A percentile compares a stretch with the other conserved stretches of the same genome.
Evolutionary conservation across 1,139 yeast genomes (phyloP).

Genomic region (Petasospora rhodanensis): DNA sequence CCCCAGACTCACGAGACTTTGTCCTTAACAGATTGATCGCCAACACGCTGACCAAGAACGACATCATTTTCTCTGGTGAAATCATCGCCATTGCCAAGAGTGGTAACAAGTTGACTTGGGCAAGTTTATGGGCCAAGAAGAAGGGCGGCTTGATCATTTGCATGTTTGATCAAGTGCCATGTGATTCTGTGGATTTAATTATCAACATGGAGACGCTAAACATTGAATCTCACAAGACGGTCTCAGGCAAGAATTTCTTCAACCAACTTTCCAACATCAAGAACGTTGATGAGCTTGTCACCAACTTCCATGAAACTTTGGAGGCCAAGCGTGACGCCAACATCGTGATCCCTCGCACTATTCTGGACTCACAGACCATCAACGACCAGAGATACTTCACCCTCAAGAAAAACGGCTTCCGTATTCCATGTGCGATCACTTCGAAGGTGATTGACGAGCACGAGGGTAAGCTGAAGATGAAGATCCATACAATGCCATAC

Average conservation of each 20-base stretch:
- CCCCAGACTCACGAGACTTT: slow-evolving; percentile 66
- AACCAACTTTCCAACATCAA: slow-evolving; percentile 24
- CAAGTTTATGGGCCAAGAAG: slow-evolving; percentile 83
- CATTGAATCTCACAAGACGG: slow-evolving; percentile 23
- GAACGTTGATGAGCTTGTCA: slow-evolving; percentile 27
- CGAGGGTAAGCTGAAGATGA: slow-evolving; percentile 44
- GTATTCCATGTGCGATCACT: slow-evolving; percentile 68
- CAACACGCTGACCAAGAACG: slow-evolving; percentile 27
- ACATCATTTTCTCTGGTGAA: slow-evolving; percentile 53
- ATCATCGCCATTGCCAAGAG: slow-evolving; percentile 45
- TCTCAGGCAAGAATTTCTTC: slow-evolving; percentile 28
- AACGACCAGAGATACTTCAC: slow-evolving; percentile 63
- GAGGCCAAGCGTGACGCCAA: slow-evolving; percentile 31
- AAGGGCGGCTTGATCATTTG: slow-evolving; percentile 69
- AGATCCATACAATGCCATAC: slow-evolving; percentile 74
- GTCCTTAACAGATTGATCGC: slow-evolving; percentile 52
- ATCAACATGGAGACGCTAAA: slow-evolving; percentile 10
- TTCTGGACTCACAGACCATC: slow-evolving; percentile 38
- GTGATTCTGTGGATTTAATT: slow-evolving; percentile 68
- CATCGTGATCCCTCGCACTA: slow-evolving; percentile 32
- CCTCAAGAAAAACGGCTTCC: slow-evolving; percentile 38
- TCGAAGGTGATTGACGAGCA: slow-evolving; percentile 50
- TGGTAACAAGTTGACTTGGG: slow-evolving; percentile 59
- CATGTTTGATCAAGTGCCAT: slow-evolving; percentile 83
- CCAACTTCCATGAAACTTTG: slow-evolving; percentile 25